phyloP scores from a whole-genome alignment of 75 land plant genomes.

The Pinus tabuliformis region DNA sequence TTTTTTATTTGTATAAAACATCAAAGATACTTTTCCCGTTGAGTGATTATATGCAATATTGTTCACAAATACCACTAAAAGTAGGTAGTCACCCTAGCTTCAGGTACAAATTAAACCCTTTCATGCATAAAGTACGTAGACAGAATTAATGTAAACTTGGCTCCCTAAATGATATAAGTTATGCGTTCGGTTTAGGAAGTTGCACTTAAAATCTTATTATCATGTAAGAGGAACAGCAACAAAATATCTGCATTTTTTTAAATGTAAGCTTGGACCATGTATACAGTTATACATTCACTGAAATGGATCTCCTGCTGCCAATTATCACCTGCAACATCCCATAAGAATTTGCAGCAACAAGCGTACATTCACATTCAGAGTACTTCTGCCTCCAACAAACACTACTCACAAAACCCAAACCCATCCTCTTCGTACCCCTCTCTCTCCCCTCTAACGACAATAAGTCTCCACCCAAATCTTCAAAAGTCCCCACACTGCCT shows the following conservation, averaged over 20 bases:
- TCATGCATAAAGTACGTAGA: no score
- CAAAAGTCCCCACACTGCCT: not conserved
- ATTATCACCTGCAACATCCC: slow-evolving; percentile 55
- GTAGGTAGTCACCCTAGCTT: not conserved
- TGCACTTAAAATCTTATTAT: no score
- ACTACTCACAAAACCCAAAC: slow-evolving; percentile 49
- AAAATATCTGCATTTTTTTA: no score
- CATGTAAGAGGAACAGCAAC: no score
- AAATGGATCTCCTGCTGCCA: slow-evolving; percentile 5
- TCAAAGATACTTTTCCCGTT: not conserved
- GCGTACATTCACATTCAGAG: slow-evolving; percentile 24
- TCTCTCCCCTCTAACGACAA: not conserved
- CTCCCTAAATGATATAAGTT: no score
- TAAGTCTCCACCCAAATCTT: not conserved
- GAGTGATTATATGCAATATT: not conserved
- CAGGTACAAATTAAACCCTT: no score
- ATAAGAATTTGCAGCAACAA: slow-evolving; percentile 73
- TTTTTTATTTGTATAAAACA: no score
- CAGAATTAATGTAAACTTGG: no score
- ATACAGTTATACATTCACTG: no score
- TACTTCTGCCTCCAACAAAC: slow-evolving; percentile 60
- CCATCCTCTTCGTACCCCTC: not conserved
- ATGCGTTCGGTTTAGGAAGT: no score
- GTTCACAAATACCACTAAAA: not conserved
- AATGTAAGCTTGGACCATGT: no score